Evolutionary conservation across 306 rosid genomes (phyloP), one percentile per base, ranked within the genome.

Genomic region (Malus orientalis): DNA sequence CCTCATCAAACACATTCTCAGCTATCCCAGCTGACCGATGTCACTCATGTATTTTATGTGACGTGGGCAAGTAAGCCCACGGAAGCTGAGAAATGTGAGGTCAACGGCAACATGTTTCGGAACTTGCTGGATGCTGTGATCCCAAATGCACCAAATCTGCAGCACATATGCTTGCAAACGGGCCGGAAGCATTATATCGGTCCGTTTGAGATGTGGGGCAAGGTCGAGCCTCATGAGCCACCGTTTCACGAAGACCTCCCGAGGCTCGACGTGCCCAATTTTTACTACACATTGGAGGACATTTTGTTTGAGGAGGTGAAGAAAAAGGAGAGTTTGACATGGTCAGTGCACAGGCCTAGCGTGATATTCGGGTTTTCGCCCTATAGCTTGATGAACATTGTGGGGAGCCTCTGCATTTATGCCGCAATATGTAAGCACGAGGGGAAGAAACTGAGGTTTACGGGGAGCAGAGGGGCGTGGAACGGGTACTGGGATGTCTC

Each of bases 371-470:
- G 92, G 6, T 88, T 90, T 42, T 88, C 92, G 2, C 95, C 92
- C 0, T 83, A 79, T 49, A 86, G 90, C 64, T 73, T 84, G 80
- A 83, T 90, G 85, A 90, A 88, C 69, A 1, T 78, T 0, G n/a
- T 90, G 0, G 87, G 89, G 2, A 42, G 80, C 0, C 67, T 88
- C 1, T 79, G 89, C 49, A 89, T 81, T 1, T 90, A 90, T 42
- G 95, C 95, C 1, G 81, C 88, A 0, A 84, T 90, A 59, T 88
- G 92, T 74, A 90, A 88, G 81, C 88, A 90, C 30, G 83, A 88
- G 45, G 88, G 86, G 10, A 23, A 66, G 81, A 83, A 88, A 6
- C 65, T 90, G 81, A 81, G 54, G 75, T 88, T 88, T 68, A 89
- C 86, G 5, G 89, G 95, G 4, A 75, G 80, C 0, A 80, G 60